Evolutionary conservation across 345 rosid species (phyloP), one percentile per base, ranked within the genome.

Genomic region (Eucalyptus regnans): DNA sequence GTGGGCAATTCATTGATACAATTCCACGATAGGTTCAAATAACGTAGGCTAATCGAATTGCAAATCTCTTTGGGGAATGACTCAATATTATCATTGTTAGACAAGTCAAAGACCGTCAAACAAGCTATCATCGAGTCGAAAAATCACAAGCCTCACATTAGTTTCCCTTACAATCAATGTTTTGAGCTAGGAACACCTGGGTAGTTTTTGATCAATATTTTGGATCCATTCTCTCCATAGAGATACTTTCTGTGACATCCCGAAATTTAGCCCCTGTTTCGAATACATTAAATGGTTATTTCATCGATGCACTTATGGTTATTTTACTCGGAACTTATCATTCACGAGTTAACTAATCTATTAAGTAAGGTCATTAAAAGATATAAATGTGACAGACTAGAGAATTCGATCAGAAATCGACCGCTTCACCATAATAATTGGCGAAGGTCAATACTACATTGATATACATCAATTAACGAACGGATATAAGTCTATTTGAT

Each of bases 1-100:
- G 3, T 8, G 0, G 11, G 41, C 20, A 66, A 66, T 31, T n/a
- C 76, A 3, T 4, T 0, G 18, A n/a, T 64, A 50, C 17, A 2
- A 14, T 50, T 50, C 52, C 52, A 4, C 2, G 3, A 66, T 18
- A 66, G 6, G 41, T 66, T 66, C 43, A 66, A 66, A 6, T 66
- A n/a, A 3, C 1, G 6, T 66, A 66, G 41, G 33, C 5, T 4
- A 31, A 66, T 66, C 1, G 8, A 3, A 66, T 66, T 5, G 11
- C 43, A 66, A 31, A 66, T 66, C 79, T 8, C 43, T 66, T 31
- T 2, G 9, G 41, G 11, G 41, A 31, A 31, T 16, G 20, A 66
- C 3, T n/a, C 0, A 16, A 33, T 31, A 7, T 4, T 4, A 4
- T 3, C 3, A 15, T 66, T 66, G 5, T 66, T 1, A 16, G 79